Percentiles rank a stretch among this genome's conserved stretches.
These are phyloP conservation scores for Sarocladiaceae sp. DNA, from an alignment of 2,329 filamentous ascomycete genomes.

Conservation along the genomic window DNA sequence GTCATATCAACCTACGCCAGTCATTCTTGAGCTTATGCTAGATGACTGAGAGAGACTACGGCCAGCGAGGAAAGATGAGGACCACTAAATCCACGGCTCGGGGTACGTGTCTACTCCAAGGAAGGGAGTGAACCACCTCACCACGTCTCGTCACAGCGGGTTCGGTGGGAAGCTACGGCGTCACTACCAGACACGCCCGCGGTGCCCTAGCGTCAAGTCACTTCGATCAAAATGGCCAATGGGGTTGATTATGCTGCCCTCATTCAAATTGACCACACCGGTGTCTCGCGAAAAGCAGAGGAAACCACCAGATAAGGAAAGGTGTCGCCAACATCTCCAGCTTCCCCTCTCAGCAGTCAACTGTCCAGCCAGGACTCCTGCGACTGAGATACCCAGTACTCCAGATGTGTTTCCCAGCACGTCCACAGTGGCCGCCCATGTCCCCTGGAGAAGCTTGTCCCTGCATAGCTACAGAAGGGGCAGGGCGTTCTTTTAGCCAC, in stretches of 20 bases:
- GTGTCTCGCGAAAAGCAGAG: neutral
- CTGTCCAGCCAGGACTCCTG: neutral
- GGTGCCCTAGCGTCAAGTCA: neutral
- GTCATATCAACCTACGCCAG: neutral
- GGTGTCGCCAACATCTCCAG: neutral
- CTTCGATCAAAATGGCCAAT: neutral
- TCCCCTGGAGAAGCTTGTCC: neutral
- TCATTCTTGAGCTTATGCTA: neutral
- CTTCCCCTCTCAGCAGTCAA: neutral
- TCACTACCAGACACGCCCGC: neutral
- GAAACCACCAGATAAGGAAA: neutral
- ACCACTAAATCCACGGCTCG: conserved; percentile 4
- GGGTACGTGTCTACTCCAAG: neutral
- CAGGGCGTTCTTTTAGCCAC: conserved; percentile 2
- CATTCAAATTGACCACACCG: neutral
- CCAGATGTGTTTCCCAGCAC: no score
- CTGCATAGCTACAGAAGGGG: neutral
- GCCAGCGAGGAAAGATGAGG: neutral
- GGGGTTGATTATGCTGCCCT: neutral
- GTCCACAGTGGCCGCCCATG: no score
- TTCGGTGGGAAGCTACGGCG: neutral
- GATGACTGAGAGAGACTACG: neutral
- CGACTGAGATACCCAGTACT: no score
- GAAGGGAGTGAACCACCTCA: neutral
- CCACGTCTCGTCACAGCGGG: neutral